A percentile compares a stretch with the other conserved stretches of the same genome.
phyloP scores from a whole-genome alignment of 208 protist genomes.

The Trypanosoma theileri region DNA sequence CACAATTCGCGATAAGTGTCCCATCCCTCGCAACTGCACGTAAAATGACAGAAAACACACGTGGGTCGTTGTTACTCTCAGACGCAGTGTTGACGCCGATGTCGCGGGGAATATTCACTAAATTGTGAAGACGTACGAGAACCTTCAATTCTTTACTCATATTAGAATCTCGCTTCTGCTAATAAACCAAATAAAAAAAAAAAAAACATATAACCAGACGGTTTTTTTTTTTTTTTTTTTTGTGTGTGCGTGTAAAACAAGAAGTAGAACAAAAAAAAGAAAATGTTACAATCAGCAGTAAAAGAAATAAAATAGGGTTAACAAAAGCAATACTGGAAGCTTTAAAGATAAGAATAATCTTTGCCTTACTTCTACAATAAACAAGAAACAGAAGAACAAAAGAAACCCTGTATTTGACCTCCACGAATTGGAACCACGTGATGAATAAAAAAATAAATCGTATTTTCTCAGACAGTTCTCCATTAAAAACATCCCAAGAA shows the following conservation, averaged over 20 bases:
- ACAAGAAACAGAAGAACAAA: too few species aligned
- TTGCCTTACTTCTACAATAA: too few species aligned
- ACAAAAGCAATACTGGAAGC: background rate
- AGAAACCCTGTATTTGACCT: too few species aligned
- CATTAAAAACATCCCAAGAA: too few species aligned
- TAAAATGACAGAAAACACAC: constrained; percentile 59
- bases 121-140: constrained; percentile 70
- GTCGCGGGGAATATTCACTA: constrained; percentile 66
- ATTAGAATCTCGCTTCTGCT: background rate
- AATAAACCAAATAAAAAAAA: background rate
- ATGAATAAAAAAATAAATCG: too few species aligned
- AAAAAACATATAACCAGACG: background rate
- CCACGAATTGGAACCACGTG: too few species aligned
- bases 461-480: too few species aligned
- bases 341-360: background rate
- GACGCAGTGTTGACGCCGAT: constrained; percentile 27
- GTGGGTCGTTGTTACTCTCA: constrained; percentile 16
- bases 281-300: background rate
- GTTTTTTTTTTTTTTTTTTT: too few species aligned
- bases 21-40: constrained; percentile 21
- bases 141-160: constrained; percentile 36
- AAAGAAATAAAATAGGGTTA: background rate
- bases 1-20: constrained; percentile 25
- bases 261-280: background rate
- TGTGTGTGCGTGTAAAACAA: background rate